Evolutionary conservation across 2,329 filamentous ascomycete species (phyloP).

Genomic region (Apiospora pterosperma): DNA sequence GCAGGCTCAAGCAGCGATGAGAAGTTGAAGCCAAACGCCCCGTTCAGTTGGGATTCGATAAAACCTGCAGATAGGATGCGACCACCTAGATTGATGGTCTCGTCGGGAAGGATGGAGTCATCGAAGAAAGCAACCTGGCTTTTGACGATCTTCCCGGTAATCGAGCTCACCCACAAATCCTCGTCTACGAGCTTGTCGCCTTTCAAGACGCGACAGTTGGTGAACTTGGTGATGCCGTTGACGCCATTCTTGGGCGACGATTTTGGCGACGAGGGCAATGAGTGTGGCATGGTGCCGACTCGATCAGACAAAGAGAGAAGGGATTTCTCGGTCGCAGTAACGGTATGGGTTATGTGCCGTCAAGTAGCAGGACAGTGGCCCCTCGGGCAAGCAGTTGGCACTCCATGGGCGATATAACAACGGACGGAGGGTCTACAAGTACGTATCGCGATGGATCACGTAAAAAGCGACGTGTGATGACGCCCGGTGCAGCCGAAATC

Average conservation of each 20-base stretch:
- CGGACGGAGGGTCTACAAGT: slow-evolving; percentile 16
- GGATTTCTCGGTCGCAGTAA: not conserved
- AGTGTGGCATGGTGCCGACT: slow-evolving; percentile 24
- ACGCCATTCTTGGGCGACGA: slow-evolving; percentile 43
- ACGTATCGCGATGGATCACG: slow-evolving; percentile 19
- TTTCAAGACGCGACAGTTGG: slow-evolving; percentile 77
- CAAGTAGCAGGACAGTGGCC: slow-evolving; percentile 25
- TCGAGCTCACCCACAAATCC: slow-evolving; percentile 86
- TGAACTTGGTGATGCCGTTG: slow-evolving; percentile 74
- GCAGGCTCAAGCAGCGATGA: slow-evolving; percentile 67
- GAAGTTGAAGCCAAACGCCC: slow-evolving; percentile 91
- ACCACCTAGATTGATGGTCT: slow-evolving; percentile 74
- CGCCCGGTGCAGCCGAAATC: slow-evolving; percentile 8
- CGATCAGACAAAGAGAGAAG: not conserved
- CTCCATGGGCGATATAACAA: slow-evolving; percentile 24
- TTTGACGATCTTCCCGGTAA: slow-evolving; percentile 76
- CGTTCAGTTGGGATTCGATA: slow-evolving; percentile 90
- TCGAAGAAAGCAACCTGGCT: slow-evolving; percentile 67
- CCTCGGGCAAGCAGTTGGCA: slow-evolving; percentile 24
- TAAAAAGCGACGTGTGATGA: not conserved
- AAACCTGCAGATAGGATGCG: slow-evolving; percentile 83
- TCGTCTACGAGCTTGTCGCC: slow-evolving; percentile 65
- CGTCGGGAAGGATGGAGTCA: slow-evolving; percentile 65
- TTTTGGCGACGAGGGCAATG: slow-evolving; percentile 36
- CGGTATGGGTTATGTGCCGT: slow-evolving; percentile 22